Evolutionary conservation across 1,284 basidiomycete species (phyloP).

Genomic region (Cryptococcus neoformans): DNA sequence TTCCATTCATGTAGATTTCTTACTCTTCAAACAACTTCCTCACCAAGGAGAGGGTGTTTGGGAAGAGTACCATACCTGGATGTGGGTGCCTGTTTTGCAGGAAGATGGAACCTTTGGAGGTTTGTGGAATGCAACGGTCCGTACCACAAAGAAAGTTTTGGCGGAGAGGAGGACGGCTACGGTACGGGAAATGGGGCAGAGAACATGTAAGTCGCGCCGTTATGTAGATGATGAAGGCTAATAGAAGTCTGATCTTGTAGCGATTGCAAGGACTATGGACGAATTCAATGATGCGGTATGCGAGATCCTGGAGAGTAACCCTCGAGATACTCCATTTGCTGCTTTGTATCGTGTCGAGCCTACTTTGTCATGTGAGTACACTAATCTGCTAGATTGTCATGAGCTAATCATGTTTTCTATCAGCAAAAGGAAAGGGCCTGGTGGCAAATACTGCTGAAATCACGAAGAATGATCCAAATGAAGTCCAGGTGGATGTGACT

Average conservation of each 20-base stretch:
- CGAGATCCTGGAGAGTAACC: conserved; percentile 30
- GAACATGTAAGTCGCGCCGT: conserved; percentile 26
- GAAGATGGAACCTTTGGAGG: conserved; percentile 37
- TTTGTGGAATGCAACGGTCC: conserved; percentile 41
- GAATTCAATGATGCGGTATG: conserved; percentile 41
- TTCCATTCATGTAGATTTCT: conserved; percentile 20
- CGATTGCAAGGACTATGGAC: conserved; percentile 30
- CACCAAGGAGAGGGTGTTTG: conserved; percentile 25
- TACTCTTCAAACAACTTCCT: conserved; percentile 32
- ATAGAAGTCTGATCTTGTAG: conserved; percentile 4
- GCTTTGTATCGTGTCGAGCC: conserved; percentile 40
- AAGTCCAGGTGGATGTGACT: conserved; percentile 12
- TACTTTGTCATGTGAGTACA: not conserved
- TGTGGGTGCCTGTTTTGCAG: conserved; percentile 42
- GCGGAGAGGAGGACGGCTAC: conserved; percentile 27
- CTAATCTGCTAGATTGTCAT: not conserved
- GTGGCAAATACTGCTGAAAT: not conserved
- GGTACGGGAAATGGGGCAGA: conserved; percentile 41
- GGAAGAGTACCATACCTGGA: conserved; percentile 34
- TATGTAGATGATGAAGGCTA: not conserved
- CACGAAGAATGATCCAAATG: conserved; percentile 4
- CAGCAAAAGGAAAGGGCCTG: not conserved
- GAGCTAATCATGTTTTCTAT: not conserved
- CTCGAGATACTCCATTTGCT: conserved; percentile 42
- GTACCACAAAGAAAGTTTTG: conserved; percentile 38